Conservation (phyloP, 2,329 filamentous ascomycete species). For the Trichophyton schoenleinii region DNA sequence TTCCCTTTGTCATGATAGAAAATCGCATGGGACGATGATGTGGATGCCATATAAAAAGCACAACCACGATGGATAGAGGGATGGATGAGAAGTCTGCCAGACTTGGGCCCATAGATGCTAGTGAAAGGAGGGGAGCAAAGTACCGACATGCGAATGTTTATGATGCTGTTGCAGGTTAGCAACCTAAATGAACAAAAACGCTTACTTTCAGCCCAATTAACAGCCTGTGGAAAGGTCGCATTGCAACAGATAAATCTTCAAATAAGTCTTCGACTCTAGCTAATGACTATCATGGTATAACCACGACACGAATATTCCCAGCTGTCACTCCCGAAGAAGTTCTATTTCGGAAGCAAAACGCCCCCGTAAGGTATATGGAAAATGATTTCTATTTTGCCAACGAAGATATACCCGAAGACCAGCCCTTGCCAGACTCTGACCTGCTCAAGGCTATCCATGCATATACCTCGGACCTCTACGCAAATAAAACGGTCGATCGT, state of each 20-base stretch:
- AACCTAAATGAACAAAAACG: not conserved
- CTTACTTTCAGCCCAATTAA: not conserved
- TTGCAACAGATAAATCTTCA: slow-evolving; percentile 30
- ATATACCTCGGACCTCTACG: slow-evolving; percentile 47
- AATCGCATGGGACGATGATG: not conserved
- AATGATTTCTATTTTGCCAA: slow-evolving; percentile 45
- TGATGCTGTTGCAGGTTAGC: slow-evolving; percentile 45
- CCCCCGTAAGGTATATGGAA: slow-evolving; percentile 41
- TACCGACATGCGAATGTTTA: slow-evolving; percentile 40
- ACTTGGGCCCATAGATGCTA: not conserved
- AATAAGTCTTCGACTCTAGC: slow-evolving; percentile 15
- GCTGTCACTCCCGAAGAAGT: slow-evolving; percentile 46
- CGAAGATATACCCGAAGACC: slow-evolving; percentile 29
- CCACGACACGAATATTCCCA: slow-evolving; percentile 19
- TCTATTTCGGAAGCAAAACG: slow-evolving; percentile 41
- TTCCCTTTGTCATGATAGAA: not conserved
- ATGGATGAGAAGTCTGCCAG: not conserved
- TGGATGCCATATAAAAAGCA: not conserved
- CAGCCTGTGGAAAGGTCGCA: slow-evolving; percentile 30
- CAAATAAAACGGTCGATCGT: slow-evolving; percentile 21
- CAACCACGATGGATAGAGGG: not conserved
- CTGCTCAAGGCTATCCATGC: slow-evolving; percentile 45
- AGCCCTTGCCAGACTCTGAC: slow-evolving; percentile 42
- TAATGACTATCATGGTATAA: slow-evolving; percentile 20
- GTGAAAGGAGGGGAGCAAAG: not conserved